phyloP scores from a whole-genome alignment of 169 alveolate genomes.

The Plasmodium vivax region DNA sequence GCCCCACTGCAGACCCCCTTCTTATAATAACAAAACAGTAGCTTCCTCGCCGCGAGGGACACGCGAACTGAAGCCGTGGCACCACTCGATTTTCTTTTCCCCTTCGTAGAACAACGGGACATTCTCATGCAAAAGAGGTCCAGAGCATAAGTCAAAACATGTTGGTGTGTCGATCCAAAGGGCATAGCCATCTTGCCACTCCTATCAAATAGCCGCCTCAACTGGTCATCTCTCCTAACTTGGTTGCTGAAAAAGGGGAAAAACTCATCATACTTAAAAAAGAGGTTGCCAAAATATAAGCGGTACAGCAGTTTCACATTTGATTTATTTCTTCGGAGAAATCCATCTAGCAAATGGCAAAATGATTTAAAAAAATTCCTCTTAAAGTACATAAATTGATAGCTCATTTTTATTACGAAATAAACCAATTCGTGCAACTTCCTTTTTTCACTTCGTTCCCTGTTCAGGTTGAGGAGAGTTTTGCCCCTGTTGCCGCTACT shows the following conservation, averaged over 20 bases:
- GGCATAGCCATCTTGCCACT: background rate
- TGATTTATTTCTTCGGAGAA: conserved; percentile 3
- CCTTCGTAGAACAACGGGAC: background rate
- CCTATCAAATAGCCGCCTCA: background rate
- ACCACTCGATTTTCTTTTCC: background rate
- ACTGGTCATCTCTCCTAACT: conserved; percentile 6
- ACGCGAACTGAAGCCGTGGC: background rate
- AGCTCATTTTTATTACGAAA: conserved; percentile 28
- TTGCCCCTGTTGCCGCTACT: background rate
- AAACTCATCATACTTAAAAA: conserved; percentile 35
- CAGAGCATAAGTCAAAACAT: conserved; percentile 15
- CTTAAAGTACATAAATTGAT: conserved; percentile 13
- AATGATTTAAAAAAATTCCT: conserved; percentile 16
- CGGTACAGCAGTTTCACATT: background rate
- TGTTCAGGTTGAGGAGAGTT: background rate
- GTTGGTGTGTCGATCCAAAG: background rate
- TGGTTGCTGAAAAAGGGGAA: background rate
- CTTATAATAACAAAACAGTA: conserved; percentile 7
- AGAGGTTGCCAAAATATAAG: background rate
- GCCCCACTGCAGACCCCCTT: background rate
- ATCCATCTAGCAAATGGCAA: conserved; percentile 18
- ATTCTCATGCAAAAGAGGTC: conserved; percentile 8
- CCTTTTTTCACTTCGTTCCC: background rate
- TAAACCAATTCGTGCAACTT: conserved; percentile 41
- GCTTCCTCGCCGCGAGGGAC: conserved; percentile 5